Evolutionary conservation across 2,329 filamentous ascomycete species (phyloP), one percentile per base, ranked within the genome.

Genomic region (Pseudofabraea citricarpa): DNA sequence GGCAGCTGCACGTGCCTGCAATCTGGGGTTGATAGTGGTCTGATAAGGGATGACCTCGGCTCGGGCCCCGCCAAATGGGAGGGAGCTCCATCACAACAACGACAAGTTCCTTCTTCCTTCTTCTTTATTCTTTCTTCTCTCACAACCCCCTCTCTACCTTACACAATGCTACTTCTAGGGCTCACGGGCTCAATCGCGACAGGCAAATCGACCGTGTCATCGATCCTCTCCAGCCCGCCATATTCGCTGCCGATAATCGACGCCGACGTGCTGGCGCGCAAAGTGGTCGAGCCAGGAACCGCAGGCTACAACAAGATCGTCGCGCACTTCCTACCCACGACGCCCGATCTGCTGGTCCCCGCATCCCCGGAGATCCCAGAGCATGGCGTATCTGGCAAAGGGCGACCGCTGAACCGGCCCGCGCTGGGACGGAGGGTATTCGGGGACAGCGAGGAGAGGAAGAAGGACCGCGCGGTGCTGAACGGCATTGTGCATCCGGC

Each of bases 161-260:
- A 15, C 37, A 54, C 32, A 42, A 97, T 97, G 93, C 79, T 97
- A 38, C 82, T 98, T 59, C 90, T 98, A 57, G 93, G 93, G 45
- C 81, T 98, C 20, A 98, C 93, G 7, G 93, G 93, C 63, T 95
- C 90, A 48, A 97, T 98, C 62, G 93, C 93, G 48, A 98, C 93
- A 5, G 93, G 93, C 64, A 98, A 98, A 77, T 95, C 91, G 36
- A 98, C 91, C 53, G 90, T 96, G 43, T 95, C 93, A 21, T 74
- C 77, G 29, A 77, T 95, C 55, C 86, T 98, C 57, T 81, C 85
- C 40, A 74, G 79, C 4, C 73, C 87, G 5, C 93, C 91, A 0
- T 87, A 96, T 72, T 84, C 79, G 48, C 77, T 98, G 49, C 90
- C 93, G 57, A 77, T 98, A 56, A 84, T 98, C 70, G 93, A 98